Evolutionary conservation across 306 rosid species (phyloP).

Genomic region (Prunus salicina): DNA sequence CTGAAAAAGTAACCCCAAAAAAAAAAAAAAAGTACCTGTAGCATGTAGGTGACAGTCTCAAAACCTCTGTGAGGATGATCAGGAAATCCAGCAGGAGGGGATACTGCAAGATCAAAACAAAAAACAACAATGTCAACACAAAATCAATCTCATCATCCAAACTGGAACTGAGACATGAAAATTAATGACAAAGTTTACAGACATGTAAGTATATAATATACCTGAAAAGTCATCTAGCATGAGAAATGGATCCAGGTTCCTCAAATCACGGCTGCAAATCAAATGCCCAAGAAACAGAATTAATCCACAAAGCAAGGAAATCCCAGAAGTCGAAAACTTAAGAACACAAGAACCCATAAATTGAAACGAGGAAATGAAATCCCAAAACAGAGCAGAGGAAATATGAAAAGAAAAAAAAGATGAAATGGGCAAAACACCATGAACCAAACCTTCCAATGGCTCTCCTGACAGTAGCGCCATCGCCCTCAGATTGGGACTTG

Average conservation of each 20-base stretch:
- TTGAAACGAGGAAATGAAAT: background rate
- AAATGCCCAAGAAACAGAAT: background rate
- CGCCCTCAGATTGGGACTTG: slow-evolving; percentile 42
- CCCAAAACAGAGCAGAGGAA: background rate
- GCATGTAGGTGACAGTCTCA: slow-evolving; percentile 76
- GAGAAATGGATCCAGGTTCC: slow-evolving; percentile 57
- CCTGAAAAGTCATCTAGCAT: slow-evolving; percentile 59
- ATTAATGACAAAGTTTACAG: background rate
- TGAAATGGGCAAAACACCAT: background rate
- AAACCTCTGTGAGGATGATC: slow-evolving; percentile 81
- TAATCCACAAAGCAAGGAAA: slow-evolving; percentile 2
- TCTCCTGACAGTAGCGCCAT: slow-evolving; percentile 51
- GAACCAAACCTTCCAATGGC: slow-evolving; percentile 50
- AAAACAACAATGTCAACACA: background rate
- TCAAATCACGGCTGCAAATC: slow-evolving; percentile 41
- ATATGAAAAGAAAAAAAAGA: background rate
- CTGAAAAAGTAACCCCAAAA: background rate
- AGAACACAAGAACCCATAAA: background rate
- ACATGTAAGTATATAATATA: background rate
- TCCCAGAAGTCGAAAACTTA: slow-evolving; percentile 6
- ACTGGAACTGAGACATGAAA: background rate
- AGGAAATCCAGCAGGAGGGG: slow-evolving; percentile 65
- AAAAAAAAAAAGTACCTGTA: slow-evolving; percentile 39
- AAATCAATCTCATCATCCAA: background rate
- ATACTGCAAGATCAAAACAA: slow-evolving; percentile 32